A percentile compares a stretch with the other conserved stretches of the same genome.
These are phyloP conservation scores for Ilyonectria destructans DNA, from an alignment of 2,329 filamentous ascomycete species.

Conservation along the genomic window DNA sequence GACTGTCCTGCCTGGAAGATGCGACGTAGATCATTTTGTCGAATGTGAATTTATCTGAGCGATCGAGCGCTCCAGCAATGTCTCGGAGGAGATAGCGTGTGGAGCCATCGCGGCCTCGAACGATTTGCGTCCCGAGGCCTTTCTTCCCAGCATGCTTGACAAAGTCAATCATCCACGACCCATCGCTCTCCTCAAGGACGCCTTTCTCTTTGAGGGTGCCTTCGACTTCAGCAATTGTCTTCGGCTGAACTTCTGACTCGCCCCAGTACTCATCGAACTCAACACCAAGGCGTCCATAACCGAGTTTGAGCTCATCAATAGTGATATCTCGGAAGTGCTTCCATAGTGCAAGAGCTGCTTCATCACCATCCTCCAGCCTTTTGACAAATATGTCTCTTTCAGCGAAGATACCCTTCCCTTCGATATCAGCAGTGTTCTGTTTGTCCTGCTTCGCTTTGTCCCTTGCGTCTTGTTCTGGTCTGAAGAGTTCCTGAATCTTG, in stretches of 20 bases:
- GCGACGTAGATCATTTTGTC: slow-evolving; percentile 87
- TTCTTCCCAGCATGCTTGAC: slow-evolving; percentile 78
- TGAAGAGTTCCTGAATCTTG: slow-evolving; percentile 74
- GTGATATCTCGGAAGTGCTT: slow-evolving; percentile 67
- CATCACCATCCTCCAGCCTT: slow-evolving; percentile 70
- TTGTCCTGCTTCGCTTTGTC: slow-evolving; percentile 63
- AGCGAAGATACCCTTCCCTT: slow-evolving; percentile 55
- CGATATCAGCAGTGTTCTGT: slow-evolving; percentile 51
- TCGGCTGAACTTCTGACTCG: slow-evolving; percentile 70
- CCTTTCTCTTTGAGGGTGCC: slow-evolving; percentile 71
- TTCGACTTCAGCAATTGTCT: slow-evolving; percentile 73
- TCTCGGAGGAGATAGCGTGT: slow-evolving; percentile 76
- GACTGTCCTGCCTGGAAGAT: slow-evolving; percentile 78
- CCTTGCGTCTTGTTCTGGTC: slow-evolving; percentile 73
- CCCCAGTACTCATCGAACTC: slow-evolving; percentile 74
- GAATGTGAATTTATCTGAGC: slow-evolving; percentile 72
- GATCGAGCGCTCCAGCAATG: slow-evolving; percentile 78
- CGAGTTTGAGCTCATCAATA: slow-evolving; percentile 66
- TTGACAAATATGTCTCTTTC: slow-evolving; percentile 72
- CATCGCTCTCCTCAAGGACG: slow-evolving; percentile 75
- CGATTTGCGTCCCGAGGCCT: slow-evolving; percentile 77
- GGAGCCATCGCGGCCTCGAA: slow-evolving; percentile 68
- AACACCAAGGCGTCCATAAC: slow-evolving; percentile 70
- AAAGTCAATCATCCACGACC: slow-evolving; percentile 79
- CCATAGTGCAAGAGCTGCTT: slow-evolving; percentile 67